Evolutionary conservation across 176 grass and related monocot species (phyloP), one percentile per base, ranked within the genome.

Genomic region (Lolium perenne): DNA sequence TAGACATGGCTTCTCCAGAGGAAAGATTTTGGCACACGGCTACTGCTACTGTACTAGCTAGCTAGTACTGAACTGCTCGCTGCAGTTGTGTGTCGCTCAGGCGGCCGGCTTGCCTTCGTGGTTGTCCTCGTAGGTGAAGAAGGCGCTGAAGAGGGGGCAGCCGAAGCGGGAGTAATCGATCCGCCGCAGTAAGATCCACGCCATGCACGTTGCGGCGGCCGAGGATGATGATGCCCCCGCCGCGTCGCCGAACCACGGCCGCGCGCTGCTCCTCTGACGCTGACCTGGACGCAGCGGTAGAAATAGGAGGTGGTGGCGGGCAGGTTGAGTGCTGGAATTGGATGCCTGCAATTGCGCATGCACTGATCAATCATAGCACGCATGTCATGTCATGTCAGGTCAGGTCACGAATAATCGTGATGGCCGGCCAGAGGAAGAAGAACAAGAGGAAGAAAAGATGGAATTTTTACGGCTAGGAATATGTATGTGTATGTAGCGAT

Each of bases 71-170:
- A 8, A 65, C 13, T 66, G 72, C 47, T 74, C n/a, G 46, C 6
- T 75, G 70, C n/a, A 14, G 70, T 43, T 22, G 41, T 47, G 69
- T 72, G 6, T 47, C 38, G 71, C 29, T 74, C 71, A 74, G 71
- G 38, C 74, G 16, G 1, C 25, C 0, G 45, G 63, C 84, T 88
- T 69, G 56, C 65, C 72, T 64, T 60, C 45, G 64, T 86, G 38
- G 48, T 88, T 69, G 25, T 7, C 17, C 57, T 89, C 81, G 49
- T 87, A 40, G 80, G 59, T 71, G 81, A 68, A 90, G 57, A 85
- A 87, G 56, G 88, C 79, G 55, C 87, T 50, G 78, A 88, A 91
- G 50, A 95, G 89, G 80, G 93, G 87, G 88, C 90, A 91, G n/a
- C 77, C 80, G 50, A 90, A 80, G 67, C 70, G 76, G 2, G 86